Evolutionary conservation across 2,329 filamentous ascomycete species (phyloP), one percentile per base, ranked within the genome.

Genomic region (Berkeleyomyces basicola): DNA sequence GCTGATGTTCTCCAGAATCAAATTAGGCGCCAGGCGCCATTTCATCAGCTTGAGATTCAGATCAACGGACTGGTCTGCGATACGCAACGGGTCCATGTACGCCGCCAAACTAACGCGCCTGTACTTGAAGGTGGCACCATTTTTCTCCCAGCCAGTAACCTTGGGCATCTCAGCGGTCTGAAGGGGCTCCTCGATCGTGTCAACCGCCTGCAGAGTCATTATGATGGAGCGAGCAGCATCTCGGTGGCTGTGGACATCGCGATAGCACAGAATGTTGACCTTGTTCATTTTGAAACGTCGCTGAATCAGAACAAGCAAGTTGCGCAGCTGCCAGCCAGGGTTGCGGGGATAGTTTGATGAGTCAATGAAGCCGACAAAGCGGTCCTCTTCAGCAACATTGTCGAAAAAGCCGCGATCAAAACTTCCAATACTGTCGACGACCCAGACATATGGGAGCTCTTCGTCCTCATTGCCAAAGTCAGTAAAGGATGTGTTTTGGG

Each of bases 31-130:
- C 69, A 99, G 90, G 46, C 93, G 85, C 93, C 93, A 99, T 75
- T 96, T 99, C 85, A 99, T 99, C 64, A 99, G 80, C 74, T 97
- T 97, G 65, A 97, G 78, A 70, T 99, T 99, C 64, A 99, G 79
- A 70, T 99, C 93, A 7, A 97, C 92, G 0, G 91, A 90, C 71
- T 95, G 90, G 70, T 97, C 91, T 31, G 93, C 93, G 16, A 97
- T 78, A 69, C 85, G 85, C 42, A 81, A 78, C 5, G 93, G 92
- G 70, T 99, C 91, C 87, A 99, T 92, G 68, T 96, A 95, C 68
- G 93, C 90, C 23, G 87, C 87, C 7, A 99, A 78, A 69, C 95
- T 90, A 11, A 90, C 89, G 16, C 86, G 81, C 67, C 88, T 85
- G 14, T 88, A 84, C 16, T 83, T 82, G 16, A 97, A 77, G 37